Conservation (phyloP, 805 yeast genomes). For the Hanseniaspora mollemarum region DNA sequence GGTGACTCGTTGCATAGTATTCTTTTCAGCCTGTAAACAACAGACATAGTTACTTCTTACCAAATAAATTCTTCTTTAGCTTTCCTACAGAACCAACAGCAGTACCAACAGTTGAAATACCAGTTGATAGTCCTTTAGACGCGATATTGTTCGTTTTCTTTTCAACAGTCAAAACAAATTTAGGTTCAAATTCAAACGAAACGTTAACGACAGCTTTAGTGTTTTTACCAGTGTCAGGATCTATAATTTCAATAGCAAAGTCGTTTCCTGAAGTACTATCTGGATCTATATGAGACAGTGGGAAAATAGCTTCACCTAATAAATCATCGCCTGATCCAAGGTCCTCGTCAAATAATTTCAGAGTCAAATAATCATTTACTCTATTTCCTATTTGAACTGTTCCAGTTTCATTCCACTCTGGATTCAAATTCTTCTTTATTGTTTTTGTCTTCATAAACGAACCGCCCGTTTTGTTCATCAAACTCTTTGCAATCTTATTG, state of each 20-base stretch:
- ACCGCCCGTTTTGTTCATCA: constrained; percentile 38
- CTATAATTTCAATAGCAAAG: constrained; percentile 39
- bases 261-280: constrained; percentile 36
- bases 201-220: constrained; percentile 52
- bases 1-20: no score
- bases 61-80: constrained; percentile 34
- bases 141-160: constrained; percentile 36
- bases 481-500: constrained; percentile 23
- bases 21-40: no score
- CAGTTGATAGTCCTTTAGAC: constrained; percentile 41
- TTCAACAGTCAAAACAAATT: constrained; percentile 43
- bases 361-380: constrained; percentile 44
- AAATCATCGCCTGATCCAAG: constrained; percentile 78
- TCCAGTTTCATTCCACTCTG: constrained; percentile 73
- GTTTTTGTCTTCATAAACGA: constrained; percentile 62
- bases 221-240: constrained; percentile 33
- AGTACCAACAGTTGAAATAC: constrained; percentile 35
- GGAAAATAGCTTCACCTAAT: constrained; percentile 54
- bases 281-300: constrained; percentile 52
- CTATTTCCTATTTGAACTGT: constrained; percentile 48
- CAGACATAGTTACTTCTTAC: constrained; percentile 18
- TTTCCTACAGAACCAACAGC: constrained; percentile 34
- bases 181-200: constrained; percentile 55
- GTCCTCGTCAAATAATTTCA: constrained; percentile 81
- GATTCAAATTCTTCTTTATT: constrained; percentile 75